Conservation (phyloP, 2,329 filamentous ascomycete species). For the Paecilomyces variotii region DNA sequence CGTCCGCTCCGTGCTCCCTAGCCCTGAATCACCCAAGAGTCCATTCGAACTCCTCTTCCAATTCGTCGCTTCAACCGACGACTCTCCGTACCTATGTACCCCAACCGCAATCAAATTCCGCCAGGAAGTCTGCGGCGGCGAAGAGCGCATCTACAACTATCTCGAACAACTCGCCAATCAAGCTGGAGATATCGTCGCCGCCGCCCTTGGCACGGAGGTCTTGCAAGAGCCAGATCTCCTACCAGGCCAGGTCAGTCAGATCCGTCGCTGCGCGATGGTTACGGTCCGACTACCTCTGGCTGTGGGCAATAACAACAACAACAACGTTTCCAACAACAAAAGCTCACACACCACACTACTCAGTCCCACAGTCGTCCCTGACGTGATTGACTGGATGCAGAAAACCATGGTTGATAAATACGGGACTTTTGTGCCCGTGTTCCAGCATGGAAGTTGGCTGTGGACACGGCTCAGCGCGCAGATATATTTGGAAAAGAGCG, state of each 20-base stretch:
- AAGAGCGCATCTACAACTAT: constrained; percentile 60
- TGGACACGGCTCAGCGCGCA: constrained; percentile 74
- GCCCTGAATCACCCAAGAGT: constrained; percentile 37
- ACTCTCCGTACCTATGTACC: constrained; percentile 62
- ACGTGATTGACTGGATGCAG: constrained; percentile 52
- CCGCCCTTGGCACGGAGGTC: constrained; percentile 59
- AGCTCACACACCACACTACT: constrained; percentile 17
- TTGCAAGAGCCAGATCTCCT: constrained; percentile 47
- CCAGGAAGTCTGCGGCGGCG: constrained; percentile 60
- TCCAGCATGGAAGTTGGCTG: constrained; percentile 52
- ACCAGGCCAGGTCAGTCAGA: constrained; percentile 16
- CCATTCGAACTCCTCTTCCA: constrained; percentile 64
- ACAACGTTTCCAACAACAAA: not conserved
- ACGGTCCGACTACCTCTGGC: constrained; percentile 67
- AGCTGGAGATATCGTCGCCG: constrained; percentile 55
- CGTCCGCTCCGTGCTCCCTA: constrained; percentile 42
- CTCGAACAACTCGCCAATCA: constrained; percentile 53
- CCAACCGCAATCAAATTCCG: constrained; percentile 66
- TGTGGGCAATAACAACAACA: constrained; percentile 22
- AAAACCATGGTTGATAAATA: constrained; percentile 49
- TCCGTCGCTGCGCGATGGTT: constrained; percentile 61
- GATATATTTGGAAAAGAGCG: constrained; percentile 70
- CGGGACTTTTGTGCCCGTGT: constrained; percentile 63
- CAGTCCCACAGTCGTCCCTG: constrained; percentile 29
- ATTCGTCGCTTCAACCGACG: constrained; percentile 69